Percentiles rank a stretch among this genome's conserved stretches.
These are phyloP conservation scores for Aspergillus luchuensis DNA, from an alignment of 2,329 filamentous ascomycete genomes.

Conservation along the genomic window DNA sequence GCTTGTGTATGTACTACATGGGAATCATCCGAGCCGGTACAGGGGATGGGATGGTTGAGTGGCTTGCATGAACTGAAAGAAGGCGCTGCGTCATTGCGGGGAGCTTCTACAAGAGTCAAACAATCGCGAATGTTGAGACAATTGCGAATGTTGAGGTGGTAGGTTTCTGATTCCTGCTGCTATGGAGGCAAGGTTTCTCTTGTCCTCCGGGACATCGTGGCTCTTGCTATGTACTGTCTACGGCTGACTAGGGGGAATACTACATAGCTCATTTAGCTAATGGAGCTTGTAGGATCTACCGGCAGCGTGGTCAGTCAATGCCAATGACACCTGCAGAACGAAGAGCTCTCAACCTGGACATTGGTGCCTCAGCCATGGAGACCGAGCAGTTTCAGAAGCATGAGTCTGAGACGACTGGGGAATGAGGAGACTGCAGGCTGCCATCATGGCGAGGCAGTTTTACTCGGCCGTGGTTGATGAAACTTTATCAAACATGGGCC, in stretches of 20 bases:
- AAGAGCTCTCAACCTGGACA: conserved; percentile 25
- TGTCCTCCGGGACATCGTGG: conserved; percentile 31
- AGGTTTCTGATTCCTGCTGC: conserved; percentile 25
- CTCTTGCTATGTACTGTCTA: conserved; percentile 28
- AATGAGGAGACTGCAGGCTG: neutral
- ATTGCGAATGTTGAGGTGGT: neutral
- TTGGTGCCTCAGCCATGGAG: conserved; percentile 40
- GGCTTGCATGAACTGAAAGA: neutral
- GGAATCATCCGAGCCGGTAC: neutral
- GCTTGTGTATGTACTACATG: neutral
- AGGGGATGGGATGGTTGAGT: neutral
- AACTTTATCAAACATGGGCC: neutral
- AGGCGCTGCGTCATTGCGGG: too few species aligned
- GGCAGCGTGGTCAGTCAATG: conserved; percentile 3
- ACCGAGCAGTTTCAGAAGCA: conserved; percentile 36
- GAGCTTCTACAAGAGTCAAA: too few species aligned
- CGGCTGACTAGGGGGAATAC: conserved; percentile 15
- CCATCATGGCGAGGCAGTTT: neutral
- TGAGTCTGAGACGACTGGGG: conserved; percentile 5
- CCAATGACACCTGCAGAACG: neutral
- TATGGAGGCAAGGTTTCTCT: conserved; percentile 27
- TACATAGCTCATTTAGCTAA: conserved; percentile 30
- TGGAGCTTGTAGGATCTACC: conserved; percentile 33
- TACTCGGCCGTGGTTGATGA: neutral
- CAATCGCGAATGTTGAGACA: neutral